Evolutionary conservation across 2,329 filamentous ascomycete species (phyloP), one percentile per base, ranked within the genome.

Genomic region (Ramichloridium luteum): DNA sequence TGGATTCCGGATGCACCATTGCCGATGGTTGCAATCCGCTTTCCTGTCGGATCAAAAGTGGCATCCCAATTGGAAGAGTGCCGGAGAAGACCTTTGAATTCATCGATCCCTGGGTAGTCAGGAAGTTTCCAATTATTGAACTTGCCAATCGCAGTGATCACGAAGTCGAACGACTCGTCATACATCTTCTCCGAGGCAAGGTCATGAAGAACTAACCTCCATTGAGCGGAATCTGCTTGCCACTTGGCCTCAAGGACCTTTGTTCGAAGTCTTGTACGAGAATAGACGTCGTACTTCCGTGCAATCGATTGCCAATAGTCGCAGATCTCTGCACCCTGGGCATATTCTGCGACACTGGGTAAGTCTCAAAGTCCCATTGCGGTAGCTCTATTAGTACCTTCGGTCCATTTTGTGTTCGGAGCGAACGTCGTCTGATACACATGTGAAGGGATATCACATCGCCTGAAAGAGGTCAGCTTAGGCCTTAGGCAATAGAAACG

Each of bases 401-500:
- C 73, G 0, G 65, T 67, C 79, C 79, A 84, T 41, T 79, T 63
- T 0, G 66, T 69, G 34, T 82, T 82, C 1, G 76, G 74, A 5
- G 64, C 62, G 49, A 80, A 82, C 0, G 72, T 74, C 5, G 69
- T 70, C 47, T 81, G 77, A 44, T 83, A 83, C 13, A 77, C 74
- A 49, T 80, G 74, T 1, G 75, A 69, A 0, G 77, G 74, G 10
- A 82, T 70, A 49, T 81, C 76, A 43, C 77, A 82, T 25, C 73
- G 20, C 20, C 20, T 60, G 1, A 78, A 72, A 2, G n/a, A n/a
- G n/a, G n/a, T n/a, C n/a, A n/a, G 74, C 76, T 0, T 74, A 27
- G 13, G 26, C 13, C 6, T 12, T 9, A 27, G 26, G 6, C 13
- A 23, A 27, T 14, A 27, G 6, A 8, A 27, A 14, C 26, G 26